A percentile compares a stretch with the other conserved stretches of the same genome.
These are phyloP conservation scores for Avena eriantha DNA, from an alignment of 176 grass and related monocot genomes.

Conservation along the genomic window DNA sequence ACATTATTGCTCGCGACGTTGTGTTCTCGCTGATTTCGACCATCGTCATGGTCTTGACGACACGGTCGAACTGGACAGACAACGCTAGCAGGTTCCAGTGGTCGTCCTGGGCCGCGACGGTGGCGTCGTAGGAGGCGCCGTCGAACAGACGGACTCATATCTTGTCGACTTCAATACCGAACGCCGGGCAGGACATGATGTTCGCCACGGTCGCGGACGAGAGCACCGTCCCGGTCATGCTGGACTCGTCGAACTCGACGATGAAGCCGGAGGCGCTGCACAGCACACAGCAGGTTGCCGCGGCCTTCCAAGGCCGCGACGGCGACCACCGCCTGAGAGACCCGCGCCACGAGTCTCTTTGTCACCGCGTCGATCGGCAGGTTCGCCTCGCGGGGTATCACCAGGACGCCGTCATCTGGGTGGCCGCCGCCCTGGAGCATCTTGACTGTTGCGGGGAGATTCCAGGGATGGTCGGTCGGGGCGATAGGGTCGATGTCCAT, in stretches of 20 bases:
- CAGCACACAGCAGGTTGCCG: no score
- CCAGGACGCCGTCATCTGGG: not conserved
- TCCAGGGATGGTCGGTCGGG: no score
- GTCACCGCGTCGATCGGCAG: not conserved
- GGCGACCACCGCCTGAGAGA: not conserved
- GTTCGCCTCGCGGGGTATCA: constrained; percentile 30
- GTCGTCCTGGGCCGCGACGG: not conserved
- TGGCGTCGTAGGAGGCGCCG: constrained; percentile 17
- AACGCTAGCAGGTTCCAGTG: constrained; percentile 29
- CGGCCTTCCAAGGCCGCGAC: not conserved
- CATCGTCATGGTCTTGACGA: not conserved
- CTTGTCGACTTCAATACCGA: not conserved
- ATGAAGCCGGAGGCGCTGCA: no score
- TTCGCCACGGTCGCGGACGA: not conserved
- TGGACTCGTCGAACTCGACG: not conserved
- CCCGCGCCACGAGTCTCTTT: not conserved
- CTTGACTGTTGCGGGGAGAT: no score
- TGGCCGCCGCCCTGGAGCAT: no score
- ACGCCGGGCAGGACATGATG: no score
- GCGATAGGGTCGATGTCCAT: no score
- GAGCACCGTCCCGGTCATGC: not conserved
- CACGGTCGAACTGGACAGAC: constrained; percentile 8
- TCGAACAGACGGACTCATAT: constrained; percentile 31
- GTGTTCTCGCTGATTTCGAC: constrained; percentile 14
- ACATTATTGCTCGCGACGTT: not conserved